Base-by-base conservation (phyloP, 495 filamentous ascomycete genomes). In the Apiosordaria backusii region DNA sequence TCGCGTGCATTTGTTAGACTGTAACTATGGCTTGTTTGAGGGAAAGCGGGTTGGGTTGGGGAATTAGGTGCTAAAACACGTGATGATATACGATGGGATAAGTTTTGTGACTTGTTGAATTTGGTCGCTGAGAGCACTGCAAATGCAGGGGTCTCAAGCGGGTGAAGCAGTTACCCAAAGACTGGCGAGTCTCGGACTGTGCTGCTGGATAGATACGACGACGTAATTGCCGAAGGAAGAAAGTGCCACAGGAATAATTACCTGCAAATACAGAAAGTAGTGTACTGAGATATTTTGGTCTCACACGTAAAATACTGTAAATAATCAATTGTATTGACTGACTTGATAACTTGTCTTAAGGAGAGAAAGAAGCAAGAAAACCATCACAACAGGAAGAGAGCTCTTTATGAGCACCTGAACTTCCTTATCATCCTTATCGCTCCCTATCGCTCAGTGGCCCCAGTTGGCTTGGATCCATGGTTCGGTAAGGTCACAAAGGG, bases 61-160 rank as follows among this genome's bases (percentile, higher is more conserved):
- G n/a, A n/a, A n/a, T n/a, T n/a, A n/a, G n/a, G n/a, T n/a, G n/a
- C n/a, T n/a, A n/a, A n/a, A n/a, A n/a, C n/a, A n/a, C n/a, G n/a
- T n/a, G n/a, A n/a, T n/a, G n/a, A n/a, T n/a, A n/a, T n/a, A n/a
- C n/a, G n/a, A n/a, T n/a, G n/a, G n/a, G n/a, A n/a, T n/a, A n/a
- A n/a, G 45, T 62, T 60, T 24, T 60, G 9, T 63, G 29, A 62
- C n/a, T n/a, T n/a, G 29, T 35, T 4, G 29, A 35, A 35, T 35
- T 35, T 35, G 29, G 2, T 35, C 29, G 29, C 5, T 45, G 9
- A 45, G 9, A 45, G 35, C 9, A 13, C 35, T 45, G 9, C 1
- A 16, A 45, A 10, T 45, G 9, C 35, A 45, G 35, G 10, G 10
- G 35, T 45, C 35, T 45, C 10, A 45, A 13, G 35, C 10, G 10